Percentiles rank a stretch among this genome's conserved stretches.
phyloP scores from a whole-genome alignment of 768 basidiomycete species.

The Auriscalpium microsporum region DNA sequence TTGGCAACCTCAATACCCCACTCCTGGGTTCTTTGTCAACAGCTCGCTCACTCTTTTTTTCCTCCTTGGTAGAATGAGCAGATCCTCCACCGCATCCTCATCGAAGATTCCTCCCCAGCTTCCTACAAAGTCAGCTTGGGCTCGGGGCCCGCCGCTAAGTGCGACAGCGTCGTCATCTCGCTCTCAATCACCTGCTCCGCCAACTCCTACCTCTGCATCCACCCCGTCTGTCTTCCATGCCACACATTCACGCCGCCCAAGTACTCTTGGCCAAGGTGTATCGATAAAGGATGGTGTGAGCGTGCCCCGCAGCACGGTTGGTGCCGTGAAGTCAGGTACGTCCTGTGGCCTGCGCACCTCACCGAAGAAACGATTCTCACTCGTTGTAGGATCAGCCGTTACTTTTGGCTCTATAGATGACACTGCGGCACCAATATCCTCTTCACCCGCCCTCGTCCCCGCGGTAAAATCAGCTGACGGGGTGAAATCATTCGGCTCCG shows the following conservation, averaged over 20 bases:
- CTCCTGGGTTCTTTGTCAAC: neutral
- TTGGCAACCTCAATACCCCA: neutral
- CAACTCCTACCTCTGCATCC: constrained; percentile 27
- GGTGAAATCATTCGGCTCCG: constrained; percentile 78
- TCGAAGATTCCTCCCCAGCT: constrained; percentile 68
- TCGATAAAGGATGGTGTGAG: constrained; percentile 75
- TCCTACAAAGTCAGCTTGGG: constrained; percentile 82
- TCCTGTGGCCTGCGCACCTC: neutral
- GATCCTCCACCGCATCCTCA: constrained; percentile 67
- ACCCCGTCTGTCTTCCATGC: constrained; percentile 32
- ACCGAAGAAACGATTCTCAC: constrained; percentile 3
- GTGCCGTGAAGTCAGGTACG: constrained; percentile 60
- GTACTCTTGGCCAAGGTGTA: constrained; percentile 61
- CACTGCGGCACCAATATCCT: constrained; percentile 64
- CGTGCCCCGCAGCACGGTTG: constrained; percentile 55
- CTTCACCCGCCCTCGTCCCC: constrained; percentile 66
- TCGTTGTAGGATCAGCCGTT: constrained; percentile 49
- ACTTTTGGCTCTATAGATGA: constrained; percentile 91
- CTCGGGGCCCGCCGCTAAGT: constrained; percentile 75
- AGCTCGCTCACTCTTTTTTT: neutral
- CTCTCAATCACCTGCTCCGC: constrained; percentile 63
- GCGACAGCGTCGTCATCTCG: constrained; percentile 52
- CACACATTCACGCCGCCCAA: constrained; percentile 71
- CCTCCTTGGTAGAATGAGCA: constrained; percentile 72
- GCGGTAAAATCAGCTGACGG: constrained; percentile 52